A percentile compares a stretch with the other conserved stretches of the same genome.
Evolutionary conservation across 441 rosid species (phyloP).

Genomic region (Mallotus japonicus): DNA sequence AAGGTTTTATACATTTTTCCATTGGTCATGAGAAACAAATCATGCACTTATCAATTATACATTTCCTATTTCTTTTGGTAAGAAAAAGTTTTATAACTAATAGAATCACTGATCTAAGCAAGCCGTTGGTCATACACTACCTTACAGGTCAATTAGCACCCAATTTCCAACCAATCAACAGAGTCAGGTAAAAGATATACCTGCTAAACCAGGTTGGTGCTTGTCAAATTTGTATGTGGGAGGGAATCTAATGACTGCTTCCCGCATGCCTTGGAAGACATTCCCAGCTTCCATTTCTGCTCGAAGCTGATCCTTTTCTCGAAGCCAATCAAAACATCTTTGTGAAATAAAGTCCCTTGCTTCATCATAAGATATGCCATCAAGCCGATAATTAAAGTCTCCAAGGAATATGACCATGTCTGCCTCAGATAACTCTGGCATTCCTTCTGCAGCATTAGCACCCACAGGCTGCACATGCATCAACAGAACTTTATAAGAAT

Average conservation of each 20-base stretch:
- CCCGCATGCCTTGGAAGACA: conserved; percentile 99
- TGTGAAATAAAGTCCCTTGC: conserved; percentile 98
- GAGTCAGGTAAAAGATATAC: conserved; percentile 30
- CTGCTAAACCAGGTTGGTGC: conserved; percentile 90
- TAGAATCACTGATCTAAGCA: neutral
- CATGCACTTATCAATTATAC: neutral
- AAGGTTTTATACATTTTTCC: no score
- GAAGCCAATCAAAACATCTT: conserved; percentile 97
- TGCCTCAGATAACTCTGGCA: conserved; percentile 87
- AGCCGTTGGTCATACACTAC: neutral
- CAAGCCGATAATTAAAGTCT: conserved; percentile 92
- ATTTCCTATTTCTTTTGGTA: neutral
- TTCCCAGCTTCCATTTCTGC: conserved; percentile 95
- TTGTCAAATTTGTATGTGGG: conserved; percentile 99
- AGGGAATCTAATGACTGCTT: conserved; percentile 87
- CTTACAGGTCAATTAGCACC: neutral
- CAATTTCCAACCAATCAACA: neutral
- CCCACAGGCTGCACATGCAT: conserved; percentile 46
- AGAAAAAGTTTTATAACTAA: neutral
- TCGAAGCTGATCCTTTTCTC: conserved; percentile 95
- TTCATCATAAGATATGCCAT: conserved; percentile 95
- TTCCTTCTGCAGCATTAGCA: conserved; percentile 54
- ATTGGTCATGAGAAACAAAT: neutral
- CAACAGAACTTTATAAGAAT: conserved; percentile 13
- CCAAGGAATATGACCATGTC: conserved; percentile 96